phyloP scores from a whole-genome alignment of 306 rosid species.

The Cyamopsis tetragonoloba region DNA sequence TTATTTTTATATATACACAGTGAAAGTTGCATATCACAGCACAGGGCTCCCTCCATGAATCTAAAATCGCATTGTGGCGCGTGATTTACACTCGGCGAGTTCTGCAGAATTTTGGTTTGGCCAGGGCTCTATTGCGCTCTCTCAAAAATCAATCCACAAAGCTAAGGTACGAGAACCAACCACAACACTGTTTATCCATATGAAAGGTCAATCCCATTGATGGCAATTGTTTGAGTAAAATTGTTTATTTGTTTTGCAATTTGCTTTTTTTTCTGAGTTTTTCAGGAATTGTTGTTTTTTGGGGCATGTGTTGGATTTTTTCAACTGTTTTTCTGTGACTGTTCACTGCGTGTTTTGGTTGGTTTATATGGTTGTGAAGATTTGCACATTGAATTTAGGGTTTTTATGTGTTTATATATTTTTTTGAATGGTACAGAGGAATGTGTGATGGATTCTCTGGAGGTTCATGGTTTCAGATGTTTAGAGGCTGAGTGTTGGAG shows the following conservation, averaged over 20 bases:
- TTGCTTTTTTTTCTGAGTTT: neutral
- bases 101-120: constrained; percentile 10
- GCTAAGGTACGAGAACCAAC: neutral
- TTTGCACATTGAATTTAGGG: constrained; percentile 46
- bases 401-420: constrained; percentile 7
- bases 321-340: constrained; percentile 9
- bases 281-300: constrained; percentile 11
- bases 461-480: constrained; percentile 36
- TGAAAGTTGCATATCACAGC: constrained; percentile 14
- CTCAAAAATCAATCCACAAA: constrained; percentile 18
- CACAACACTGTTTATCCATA: neutral
- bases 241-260: neutral
- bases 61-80: constrained; percentile 40
- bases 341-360: constrained; percentile 1
- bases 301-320: constrained; percentile 24
- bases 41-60: constrained; percentile 47
- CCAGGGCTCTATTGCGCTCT: constrained; percentile 25
- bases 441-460: constrained; percentile 53
- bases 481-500: constrained; percentile 35
- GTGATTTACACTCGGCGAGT: constrained; percentile 33
- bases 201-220: constrained; percentile 26
- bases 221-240: constrained; percentile 16
- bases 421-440: constrained; percentile 34
- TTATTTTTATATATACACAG: neutral
- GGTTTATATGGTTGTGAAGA: neutral